These are phyloP conservation scores for Chionographis japonica DNA, from an alignment of 106 monocot species.

Conservation along the genomic window DNA sequence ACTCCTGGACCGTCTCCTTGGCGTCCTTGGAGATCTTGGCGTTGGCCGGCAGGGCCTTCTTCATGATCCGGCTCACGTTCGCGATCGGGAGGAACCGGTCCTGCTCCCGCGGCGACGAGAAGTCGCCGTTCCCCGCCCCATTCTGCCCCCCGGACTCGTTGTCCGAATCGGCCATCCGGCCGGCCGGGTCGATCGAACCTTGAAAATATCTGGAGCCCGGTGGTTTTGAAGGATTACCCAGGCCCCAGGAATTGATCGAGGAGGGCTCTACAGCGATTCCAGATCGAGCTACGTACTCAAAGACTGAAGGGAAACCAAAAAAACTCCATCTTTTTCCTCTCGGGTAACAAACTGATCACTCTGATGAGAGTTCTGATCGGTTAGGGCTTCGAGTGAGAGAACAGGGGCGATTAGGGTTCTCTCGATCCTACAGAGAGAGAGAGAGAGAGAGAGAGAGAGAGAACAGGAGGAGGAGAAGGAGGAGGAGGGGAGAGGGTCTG, in stretches of 20 bases:
- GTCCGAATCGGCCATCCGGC: conserved; percentile 44
- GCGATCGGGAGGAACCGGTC: conserved; percentile 52
- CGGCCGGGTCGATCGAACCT: background rate
- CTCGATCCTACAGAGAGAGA: background rate
- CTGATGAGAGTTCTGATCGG: too few species aligned
- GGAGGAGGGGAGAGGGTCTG: background rate
- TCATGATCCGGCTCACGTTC: conserved; percentile 58
- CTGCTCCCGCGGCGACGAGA: conserved; percentile 30
- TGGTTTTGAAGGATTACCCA: too few species aligned
- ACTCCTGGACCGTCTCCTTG: conserved; percentile 51
- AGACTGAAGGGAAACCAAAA: too few species aligned
- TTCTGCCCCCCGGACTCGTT: conserved; percentile 37
- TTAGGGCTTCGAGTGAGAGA: too few species aligned
- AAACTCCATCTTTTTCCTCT: too few species aligned
- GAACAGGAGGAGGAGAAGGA: background rate
- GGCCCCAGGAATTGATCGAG: too few species aligned
- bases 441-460: background rate
- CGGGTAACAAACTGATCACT: too few species aligned
- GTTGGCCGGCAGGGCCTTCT: conserved; percentile 48
- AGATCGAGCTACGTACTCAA: too few species aligned
- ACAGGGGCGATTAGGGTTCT: too few species aligned
- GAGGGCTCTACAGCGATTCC: too few species aligned
- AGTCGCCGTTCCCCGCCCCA: conserved; percentile 13
- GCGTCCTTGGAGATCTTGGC: conserved; percentile 58
- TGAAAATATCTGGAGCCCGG: too few species aligned